Evolutionary conservation across 225 moss, liverwort and hornwort genomes (phyloP).

Genomic region (Rhytidiadelphus loreus): DNA sequence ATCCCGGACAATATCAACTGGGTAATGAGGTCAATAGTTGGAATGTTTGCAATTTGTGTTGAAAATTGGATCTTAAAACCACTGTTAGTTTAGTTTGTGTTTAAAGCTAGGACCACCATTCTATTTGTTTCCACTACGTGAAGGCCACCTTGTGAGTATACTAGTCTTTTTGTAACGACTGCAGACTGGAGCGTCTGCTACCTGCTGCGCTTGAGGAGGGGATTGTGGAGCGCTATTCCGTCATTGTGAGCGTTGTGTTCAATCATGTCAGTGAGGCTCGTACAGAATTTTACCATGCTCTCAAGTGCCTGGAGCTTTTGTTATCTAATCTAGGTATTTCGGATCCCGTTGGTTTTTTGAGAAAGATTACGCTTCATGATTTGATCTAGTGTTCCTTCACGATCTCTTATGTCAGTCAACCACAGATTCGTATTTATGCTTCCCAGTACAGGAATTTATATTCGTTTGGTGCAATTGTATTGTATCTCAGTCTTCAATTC

Average conservation of each 20-base stretch:
- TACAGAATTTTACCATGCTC: constrained; percentile 69
- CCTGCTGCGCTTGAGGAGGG: constrained; percentile 79
- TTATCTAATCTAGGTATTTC: constrained; percentile 57
- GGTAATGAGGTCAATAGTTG: not conserved
- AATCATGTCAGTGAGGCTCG: constrained; percentile 84
- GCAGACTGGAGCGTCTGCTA: constrained; percentile 62
- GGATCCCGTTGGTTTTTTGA: not conserved
- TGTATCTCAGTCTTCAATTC: not conserved
- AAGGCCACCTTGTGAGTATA: not conserved
- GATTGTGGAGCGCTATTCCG: constrained; percentile 80
- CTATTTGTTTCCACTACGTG: not conserved
- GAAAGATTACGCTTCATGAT: not conserved
- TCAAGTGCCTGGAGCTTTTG: constrained; percentile 73
- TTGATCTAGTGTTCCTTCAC: not conserved
- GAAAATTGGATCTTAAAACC: not conserved
- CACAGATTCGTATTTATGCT: not conserved
- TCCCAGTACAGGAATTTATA: not conserved
- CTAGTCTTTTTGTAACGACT: not conserved
- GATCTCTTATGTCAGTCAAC: not conserved
- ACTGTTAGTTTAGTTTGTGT: not conserved
- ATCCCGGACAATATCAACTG: not conserved
- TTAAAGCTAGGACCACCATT: not conserved
- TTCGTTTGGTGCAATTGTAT: not conserved
- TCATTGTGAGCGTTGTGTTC: constrained; percentile 86
- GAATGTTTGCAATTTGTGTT: not conserved